Evolutionary conservation across 306 rosid genomes (phyloP).

Genomic region (Castanopsis chinensis): DNA sequence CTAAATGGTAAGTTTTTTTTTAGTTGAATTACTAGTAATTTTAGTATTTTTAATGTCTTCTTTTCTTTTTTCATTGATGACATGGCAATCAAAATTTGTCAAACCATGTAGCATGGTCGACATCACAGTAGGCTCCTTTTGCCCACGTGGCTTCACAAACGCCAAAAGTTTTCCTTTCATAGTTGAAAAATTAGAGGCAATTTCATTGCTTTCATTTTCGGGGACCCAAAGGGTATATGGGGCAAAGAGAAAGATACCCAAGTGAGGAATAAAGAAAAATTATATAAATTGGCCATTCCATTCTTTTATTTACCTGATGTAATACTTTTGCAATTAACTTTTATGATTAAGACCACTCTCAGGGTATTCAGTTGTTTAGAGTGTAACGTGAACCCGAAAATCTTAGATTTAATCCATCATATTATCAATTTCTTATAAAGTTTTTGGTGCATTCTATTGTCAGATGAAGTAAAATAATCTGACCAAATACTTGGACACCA

Average conservation of each 20-base stretch:
- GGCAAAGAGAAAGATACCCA: background rate
- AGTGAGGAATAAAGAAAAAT: background rate
- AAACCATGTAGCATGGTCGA: background rate
- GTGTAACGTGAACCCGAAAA: too few species aligned
- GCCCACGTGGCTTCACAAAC: conserved; percentile 38
- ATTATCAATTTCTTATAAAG: too few species aligned
- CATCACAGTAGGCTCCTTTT: background rate
- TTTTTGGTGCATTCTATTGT: too few species aligned
- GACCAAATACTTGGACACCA: too few species aligned
- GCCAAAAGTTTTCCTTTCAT: conserved; percentile 21
- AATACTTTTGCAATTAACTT: background rate
- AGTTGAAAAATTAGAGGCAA: background rate
- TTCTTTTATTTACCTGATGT: background rate
- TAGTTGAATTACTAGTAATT: too few species aligned
- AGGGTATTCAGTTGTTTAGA: too few species aligned
- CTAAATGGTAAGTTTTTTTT: too few species aligned
- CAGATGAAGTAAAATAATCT: too few species aligned
- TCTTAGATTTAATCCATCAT: too few species aligned
- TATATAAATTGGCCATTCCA: background rate
- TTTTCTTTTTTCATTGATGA: background rate
- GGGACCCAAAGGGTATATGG: background rate
- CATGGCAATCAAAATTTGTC: background rate
- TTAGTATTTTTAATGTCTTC: too few species aligned
- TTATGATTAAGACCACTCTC: background rate
- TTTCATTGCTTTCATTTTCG: background rate